phyloP scores from a whole-genome alignment of 371 early-diverging fungal genomes.

The Catenaria anguillulae region DNA sequence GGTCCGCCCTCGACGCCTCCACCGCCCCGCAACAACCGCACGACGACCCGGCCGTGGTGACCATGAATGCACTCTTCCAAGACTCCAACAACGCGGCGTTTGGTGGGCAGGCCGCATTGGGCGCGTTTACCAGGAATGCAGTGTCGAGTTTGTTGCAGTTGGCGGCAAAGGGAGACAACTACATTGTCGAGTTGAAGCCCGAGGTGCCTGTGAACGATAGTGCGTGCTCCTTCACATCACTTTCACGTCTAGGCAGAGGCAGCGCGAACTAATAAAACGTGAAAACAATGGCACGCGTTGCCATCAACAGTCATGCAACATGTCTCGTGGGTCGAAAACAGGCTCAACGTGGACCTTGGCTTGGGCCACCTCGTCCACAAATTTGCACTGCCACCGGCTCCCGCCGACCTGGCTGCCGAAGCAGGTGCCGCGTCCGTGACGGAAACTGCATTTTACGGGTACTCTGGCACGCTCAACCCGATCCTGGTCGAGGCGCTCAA shows the following conservation, averaged over 20 bases:
- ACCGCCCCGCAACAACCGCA: too few species aligned
- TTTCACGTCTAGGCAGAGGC: too few species aligned
- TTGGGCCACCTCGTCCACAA: neutral
- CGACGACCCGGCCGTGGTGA: neutral
- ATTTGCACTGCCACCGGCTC: neutral
- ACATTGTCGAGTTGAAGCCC: neutral
- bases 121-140: too few species aligned
- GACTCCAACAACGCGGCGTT: too few species aligned
- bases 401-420: neutral
- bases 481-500: neutral
- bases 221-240: neutral
- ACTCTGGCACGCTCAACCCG: constrained; percentile 1
- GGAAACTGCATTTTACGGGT: neutral
- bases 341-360: neutral
- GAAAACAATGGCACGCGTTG: too few species aligned
- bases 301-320: neutral
- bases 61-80: too few species aligned
- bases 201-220: neutral
- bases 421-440: neutral
- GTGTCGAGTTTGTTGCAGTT: neutral
- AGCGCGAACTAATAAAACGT: neutral
- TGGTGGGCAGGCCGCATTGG: too few species aligned
- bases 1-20: too few species aligned
- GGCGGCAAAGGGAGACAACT: neutral
- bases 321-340: neutral